phyloP scores from a whole-genome alignment of 345 rosid genomes.

The Citrus mangshanensis region DNA sequence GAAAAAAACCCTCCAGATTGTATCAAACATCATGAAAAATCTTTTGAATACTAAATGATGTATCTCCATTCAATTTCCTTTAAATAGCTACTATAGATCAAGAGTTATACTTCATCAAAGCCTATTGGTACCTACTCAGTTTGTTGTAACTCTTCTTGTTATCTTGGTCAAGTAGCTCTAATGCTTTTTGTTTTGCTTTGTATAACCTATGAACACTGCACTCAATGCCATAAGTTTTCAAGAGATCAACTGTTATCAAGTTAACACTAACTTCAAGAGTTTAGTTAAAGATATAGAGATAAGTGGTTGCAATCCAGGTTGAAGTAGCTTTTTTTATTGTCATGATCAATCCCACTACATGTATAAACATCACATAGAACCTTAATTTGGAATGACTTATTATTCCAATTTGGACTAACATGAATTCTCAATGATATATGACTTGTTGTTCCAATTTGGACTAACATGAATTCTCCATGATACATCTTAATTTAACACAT shows the following conservation, averaged over 20 bases:
- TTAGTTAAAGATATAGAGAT: background rate
- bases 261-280: background rate
- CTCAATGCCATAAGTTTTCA: background rate
- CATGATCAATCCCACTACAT: background rate
- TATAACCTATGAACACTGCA: background rate
- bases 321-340: background rate
- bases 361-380: background rate
- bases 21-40: background rate
- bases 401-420: background rate
- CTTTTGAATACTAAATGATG: background rate
- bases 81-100: background rate
- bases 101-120: too few relatives aligned
- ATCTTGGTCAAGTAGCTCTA: background rate
- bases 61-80: background rate
- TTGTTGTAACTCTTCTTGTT: background rate
- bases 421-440: background rate
- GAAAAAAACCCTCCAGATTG: background rate
- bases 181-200: background rate
- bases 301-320: background rate
- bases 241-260: background rate
- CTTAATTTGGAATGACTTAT: background rate
- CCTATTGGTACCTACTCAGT: background rate
- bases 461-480: background rate
- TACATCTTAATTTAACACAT: background rate
- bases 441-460: background rate